Conservation (phyloP, 148 eudicot genomes). For the Cornus florida region DNA sequence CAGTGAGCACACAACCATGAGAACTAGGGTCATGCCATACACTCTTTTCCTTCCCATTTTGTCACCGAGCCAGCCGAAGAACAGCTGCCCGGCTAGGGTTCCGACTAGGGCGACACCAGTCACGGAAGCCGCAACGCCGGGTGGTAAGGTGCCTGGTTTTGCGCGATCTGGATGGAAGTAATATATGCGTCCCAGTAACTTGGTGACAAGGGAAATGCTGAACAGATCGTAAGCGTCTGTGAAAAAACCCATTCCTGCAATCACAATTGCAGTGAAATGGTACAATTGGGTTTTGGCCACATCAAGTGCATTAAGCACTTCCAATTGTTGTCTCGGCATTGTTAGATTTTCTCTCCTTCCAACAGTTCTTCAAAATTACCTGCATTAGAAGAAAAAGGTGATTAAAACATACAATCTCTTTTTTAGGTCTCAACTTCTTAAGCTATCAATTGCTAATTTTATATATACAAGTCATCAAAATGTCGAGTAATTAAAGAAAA, state of each 20-base stretch:
- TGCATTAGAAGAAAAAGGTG: background rate
- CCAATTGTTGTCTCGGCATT: slow-evolving; percentile 38
- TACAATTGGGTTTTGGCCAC: slow-evolving; percentile 64
- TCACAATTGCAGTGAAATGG: slow-evolving; percentile 67
- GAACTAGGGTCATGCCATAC: slow-evolving; percentile 58
- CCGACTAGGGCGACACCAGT: slow-evolving; percentile 75
- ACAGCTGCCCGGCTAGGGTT: slow-evolving; percentile 68
- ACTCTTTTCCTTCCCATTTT: slow-evolving; percentile 66
- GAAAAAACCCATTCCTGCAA: slow-evolving; percentile 87
- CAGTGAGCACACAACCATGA: slow-evolving; percentile 63
- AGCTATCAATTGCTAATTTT: too few species aligned
- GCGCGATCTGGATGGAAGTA: slow-evolving; percentile 31
- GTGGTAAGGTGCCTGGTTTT: slow-evolving; percentile 60
- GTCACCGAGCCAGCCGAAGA: slow-evolving; percentile 82
- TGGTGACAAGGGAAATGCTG: slow-evolving; percentile 67
- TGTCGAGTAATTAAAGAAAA: too few species aligned
- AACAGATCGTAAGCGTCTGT: slow-evolving; percentile 83
- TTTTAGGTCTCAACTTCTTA: too few species aligned
- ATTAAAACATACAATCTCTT: too few species aligned
- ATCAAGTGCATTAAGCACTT: slow-evolving; percentile 65
- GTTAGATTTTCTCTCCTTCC: background rate
- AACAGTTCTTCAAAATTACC: background rate
- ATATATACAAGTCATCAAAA: background rate
- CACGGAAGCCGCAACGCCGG: slow-evolving; percentile 52
- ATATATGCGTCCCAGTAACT: slow-evolving; percentile 66